phyloP scores from a whole-genome alignment of 768 basidiomycete genomes.

The Butyriboletus loyo region DNA sequence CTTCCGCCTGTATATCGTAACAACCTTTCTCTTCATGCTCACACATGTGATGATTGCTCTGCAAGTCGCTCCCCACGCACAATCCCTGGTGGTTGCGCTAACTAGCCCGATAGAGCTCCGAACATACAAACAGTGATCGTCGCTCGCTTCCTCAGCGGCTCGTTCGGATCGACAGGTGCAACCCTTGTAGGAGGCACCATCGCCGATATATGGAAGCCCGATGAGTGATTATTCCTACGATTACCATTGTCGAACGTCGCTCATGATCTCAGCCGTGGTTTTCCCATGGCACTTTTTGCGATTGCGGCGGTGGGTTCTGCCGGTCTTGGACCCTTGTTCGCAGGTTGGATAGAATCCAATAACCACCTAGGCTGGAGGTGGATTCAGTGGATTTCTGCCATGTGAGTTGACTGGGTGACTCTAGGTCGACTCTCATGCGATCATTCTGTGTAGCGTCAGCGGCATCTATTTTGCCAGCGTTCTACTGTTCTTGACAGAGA shows the following conservation, averaged over 20 bases:
- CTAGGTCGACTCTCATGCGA: not conserved
- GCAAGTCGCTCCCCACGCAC: slow-evolving; percentile 11
- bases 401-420: slow-evolving; percentile 35
- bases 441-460: slow-evolving; percentile 40
- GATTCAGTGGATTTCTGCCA: slow-evolving; percentile 81
- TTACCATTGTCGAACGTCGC: not conserved
- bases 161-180: slow-evolving; percentile 65
- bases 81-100: not conserved
- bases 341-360: slow-evolving; percentile 67
- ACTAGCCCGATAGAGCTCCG: slow-evolving; percentile 29
- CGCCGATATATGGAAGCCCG: slow-evolving; percentile 63
- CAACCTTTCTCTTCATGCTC: slow-evolving; percentile 45
- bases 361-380: slow-evolving; percentile 66
- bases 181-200: slow-evolving; percentile 77
- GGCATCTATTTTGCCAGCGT: slow-evolving; percentile 50
- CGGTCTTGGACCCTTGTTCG: slow-evolving; percentile 60
- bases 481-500: slow-evolving; percentile 64
- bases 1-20: slow-evolving; percentile 54
- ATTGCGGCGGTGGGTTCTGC: slow-evolving; percentile 56
- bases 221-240: slow-evolving; percentile 44
- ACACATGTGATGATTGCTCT: slow-evolving; percentile 45
- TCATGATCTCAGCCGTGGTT: slow-evolving; percentile 53
- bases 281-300: slow-evolving; percentile 77
- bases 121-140: slow-evolving; percentile 63
- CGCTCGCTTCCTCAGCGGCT: slow-evolving; percentile 63